Evolutionary conservation across 1,284 basidiomycete species (phyloP).

Genomic region (Cryptococcus maquisensis): DNA sequence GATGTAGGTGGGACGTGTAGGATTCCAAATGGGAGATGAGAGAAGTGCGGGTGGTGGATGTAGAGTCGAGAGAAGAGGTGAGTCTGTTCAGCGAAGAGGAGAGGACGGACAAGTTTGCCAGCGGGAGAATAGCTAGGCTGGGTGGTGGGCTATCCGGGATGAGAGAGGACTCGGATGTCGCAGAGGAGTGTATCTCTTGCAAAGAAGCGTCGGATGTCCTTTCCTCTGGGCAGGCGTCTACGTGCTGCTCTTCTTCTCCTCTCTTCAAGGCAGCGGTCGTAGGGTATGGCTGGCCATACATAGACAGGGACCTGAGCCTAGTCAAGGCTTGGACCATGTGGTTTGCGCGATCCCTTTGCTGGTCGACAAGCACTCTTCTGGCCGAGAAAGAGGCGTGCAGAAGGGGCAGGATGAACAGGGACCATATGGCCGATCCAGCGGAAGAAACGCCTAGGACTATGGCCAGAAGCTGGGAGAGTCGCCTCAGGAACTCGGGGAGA

Average conservation of each 20-base stretch:
- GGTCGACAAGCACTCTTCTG: constrained; percentile 34
- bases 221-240: neutral
- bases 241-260: neutral
- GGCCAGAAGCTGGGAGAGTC: constrained; percentile 39
- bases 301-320: neutral
- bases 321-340: constrained; percentile 12
- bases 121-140: neutral
- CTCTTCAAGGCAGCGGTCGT: neutral
- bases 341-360: constrained; percentile 23
- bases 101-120: constrained; percentile 14
- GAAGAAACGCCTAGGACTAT: constrained; percentile 38
- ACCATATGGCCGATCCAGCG: constrained; percentile 37
- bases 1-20: constrained; percentile 43
- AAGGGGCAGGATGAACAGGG: constrained; percentile 41
- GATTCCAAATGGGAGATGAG: constrained; percentile 41
- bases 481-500: constrained; percentile 23
- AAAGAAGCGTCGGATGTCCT: constrained; percentile 3
- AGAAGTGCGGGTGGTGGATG: constrained; percentile 44
- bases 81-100: constrained; percentile 21
- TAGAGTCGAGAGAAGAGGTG: constrained; percentile 31
- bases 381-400: constrained; percentile 45
- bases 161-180: constrained; percentile 3
- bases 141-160: neutral
- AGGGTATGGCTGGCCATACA: no score
- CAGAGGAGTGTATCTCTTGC: constrained; percentile 14